Conservation (phyloP, 768 basidiomycete genomes). For the Xerocomus potaroensis region DNA sequence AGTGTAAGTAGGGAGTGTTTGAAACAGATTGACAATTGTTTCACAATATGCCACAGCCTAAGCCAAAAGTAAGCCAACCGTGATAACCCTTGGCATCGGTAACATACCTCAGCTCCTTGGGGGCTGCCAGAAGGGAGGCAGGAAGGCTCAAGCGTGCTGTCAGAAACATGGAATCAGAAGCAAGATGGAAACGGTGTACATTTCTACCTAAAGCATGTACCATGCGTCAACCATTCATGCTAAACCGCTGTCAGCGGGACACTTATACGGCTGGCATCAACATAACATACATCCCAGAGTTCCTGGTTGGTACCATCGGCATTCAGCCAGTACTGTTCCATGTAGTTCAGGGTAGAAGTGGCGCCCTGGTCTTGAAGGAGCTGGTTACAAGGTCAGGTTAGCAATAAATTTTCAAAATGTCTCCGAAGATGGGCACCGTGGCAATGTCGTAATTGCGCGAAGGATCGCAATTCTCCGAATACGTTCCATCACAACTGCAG, state of each 20-base stretch:
- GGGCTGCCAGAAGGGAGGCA: slow-evolving; percentile 61
- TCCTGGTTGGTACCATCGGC: slow-evolving; percentile 53
- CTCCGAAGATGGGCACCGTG: slow-evolving; percentile 25
- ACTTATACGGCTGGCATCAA: not conserved
- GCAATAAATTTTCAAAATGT: not conserved
- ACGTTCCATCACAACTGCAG: slow-evolving; percentile 51
- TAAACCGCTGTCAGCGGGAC: slow-evolving; percentile 20
- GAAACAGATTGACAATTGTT: slow-evolving; percentile 52
- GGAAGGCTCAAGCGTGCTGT: slow-evolving; percentile 52
- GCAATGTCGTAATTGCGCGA: slow-evolving; percentile 44
- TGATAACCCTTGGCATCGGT: not conserved
- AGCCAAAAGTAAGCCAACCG: not conserved
- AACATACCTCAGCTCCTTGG: slow-evolving; percentile 53
- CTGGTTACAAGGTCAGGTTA: slow-evolving; percentile 30
- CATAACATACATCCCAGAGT: slow-evolving; percentile 59
- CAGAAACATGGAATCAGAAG: slow-evolving; percentile 3
- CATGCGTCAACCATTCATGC: slow-evolving; percentile 73
- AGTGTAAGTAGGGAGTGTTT: slow-evolving; percentile 68
- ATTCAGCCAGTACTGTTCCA: slow-evolving; percentile 62
- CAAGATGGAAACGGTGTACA: not conserved
- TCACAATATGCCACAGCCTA: slow-evolving; percentile 69
- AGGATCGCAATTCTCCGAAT: slow-evolving; percentile 34
- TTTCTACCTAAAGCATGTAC: slow-evolving; percentile 42
- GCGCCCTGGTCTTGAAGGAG: slow-evolving; percentile 56
- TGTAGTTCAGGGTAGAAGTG: slow-evolving; percentile 52